Evolutionary conservation across 2,329 filamentous ascomycete genomes (phyloP), one percentile per base, ranked within the genome.

Genomic region (Ascomycota sp.): DNA sequence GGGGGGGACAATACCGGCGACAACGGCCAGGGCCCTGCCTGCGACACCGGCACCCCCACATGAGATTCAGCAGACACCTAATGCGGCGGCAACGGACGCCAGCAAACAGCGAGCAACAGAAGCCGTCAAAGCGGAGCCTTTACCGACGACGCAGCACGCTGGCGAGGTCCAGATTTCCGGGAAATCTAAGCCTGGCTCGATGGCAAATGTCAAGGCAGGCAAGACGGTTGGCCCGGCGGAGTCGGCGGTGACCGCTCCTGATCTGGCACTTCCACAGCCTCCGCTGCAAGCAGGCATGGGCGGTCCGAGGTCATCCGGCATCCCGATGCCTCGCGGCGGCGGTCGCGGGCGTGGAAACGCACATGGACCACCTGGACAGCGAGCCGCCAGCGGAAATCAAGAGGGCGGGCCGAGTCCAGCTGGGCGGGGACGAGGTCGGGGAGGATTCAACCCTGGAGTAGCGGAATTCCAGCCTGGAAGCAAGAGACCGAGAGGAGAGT

Each of bases 401-500:
- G 53, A 57, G 12, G 49, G 48, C n/a, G 49, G 45, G 10, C 49
- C 50, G 10, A 49, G 44, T 6, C 40, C 45, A 37, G 41, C 30
- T 43, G 56, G 16, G 49, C 35, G 56, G 29, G 55, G 56, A 21
- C 53, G 57, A 26, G 55, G 62, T 16, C 51, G 51, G 9, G 36
- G 35, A 5, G 53, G 38, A 9, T 43, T 72, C 42, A 72, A 66
- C 40, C 58, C 62, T 1, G 52, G 52, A 9, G 67, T 62, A 8
- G 54, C 59, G 33, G 70, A 72, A 36, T 64, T 69, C 41, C 66
- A 69, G 30, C 61, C 64, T 7, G 66, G 67, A 4, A 65, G 59
- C 41, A 72, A 72, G 51, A 57, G 68, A 25, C 59, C 64, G 10
- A 56, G 68, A 35, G 66, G 69, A 33, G 68, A 72, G 35, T 55